These are phyloP conservation scores for Heterococcus sp. DNA, from an alignment of 108 stramenopile genomes.

Conservation along the genomic window DNA sequence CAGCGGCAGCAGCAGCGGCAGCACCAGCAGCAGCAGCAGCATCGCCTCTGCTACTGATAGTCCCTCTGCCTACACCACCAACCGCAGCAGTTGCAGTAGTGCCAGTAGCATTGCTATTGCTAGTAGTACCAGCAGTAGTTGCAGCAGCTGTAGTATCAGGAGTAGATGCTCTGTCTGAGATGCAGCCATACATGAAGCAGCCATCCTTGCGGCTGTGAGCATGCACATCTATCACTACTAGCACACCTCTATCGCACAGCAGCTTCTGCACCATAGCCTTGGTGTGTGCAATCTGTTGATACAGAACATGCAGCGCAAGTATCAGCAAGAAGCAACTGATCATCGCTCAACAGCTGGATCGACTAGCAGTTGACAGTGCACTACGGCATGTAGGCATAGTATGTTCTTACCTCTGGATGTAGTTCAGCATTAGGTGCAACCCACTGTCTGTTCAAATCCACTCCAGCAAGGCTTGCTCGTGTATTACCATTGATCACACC, in stretches of 20 bases:
- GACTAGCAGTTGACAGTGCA: too few species aligned
- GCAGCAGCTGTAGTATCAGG: not conserved
- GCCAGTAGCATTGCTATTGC: not conserved
- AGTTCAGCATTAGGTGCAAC: not conserved
- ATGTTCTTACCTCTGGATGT: slow-evolving; percentile 2
- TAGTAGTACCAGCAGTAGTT: not conserved
- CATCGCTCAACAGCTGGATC: too few species aligned
- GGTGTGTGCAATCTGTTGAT: not conserved
- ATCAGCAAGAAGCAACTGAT: too few species aligned
- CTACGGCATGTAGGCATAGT: too few species aligned
- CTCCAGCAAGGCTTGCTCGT: slow-evolving; percentile 47
- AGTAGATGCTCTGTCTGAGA: not conserved
- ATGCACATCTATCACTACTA: slow-evolving; percentile 1
- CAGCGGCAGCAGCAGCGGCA: not conserved
- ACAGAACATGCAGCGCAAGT: too few species aligned
- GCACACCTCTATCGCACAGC: not conserved
- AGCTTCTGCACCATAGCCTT: not conserved
- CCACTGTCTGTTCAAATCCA: slow-evolving; percentile 53
- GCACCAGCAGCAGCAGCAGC: not conserved
- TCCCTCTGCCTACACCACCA: too few species aligned
- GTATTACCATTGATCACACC: slow-evolving; percentile 64
- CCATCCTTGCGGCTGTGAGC: slow-evolving; percentile 21
- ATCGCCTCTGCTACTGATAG: too few species aligned
- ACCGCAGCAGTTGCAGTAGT: not conserved
- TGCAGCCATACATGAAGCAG: slow-evolving; percentile 24